phyloP scores from a whole-genome alignment of 2,329 filamentous ascomycete genomes.

The Cladorrhinum sp. region DNA sequence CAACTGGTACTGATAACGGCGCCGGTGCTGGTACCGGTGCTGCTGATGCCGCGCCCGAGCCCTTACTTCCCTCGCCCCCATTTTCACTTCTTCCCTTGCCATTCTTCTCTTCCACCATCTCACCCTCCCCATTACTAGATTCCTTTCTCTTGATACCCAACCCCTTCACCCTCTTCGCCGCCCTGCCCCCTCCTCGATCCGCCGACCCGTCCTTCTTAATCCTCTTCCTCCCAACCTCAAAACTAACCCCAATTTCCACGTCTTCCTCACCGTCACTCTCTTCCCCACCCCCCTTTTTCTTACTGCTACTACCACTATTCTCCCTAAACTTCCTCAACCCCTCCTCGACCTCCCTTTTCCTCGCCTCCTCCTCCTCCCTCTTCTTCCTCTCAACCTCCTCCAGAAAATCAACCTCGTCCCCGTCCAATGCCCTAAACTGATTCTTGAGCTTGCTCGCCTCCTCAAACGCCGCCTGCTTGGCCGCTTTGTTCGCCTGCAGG shows the following conservation, averaged over 20 bases:
- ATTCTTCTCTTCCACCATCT: conserved; percentile 24
- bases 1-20: conserved; percentile 2
- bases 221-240: conserved; percentile 18
- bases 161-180: conserved; percentile 37
- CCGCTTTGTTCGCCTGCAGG: conserved; percentile 79
- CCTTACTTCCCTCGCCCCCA: background rate
- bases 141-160: conserved; percentile 34
- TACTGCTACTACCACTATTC: conserved; percentile 15
- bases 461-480: conserved; percentile 80
- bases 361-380: conserved; percentile 52
- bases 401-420: conserved; percentile 75
- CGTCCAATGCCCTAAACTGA: conserved; percentile 74
- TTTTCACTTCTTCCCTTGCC: conserved; percentile 19
- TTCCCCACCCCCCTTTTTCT: conserved; percentile 9
- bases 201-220: conserved; percentile 20
- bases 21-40: background rate
- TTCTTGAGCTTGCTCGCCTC: conserved; percentile 69
- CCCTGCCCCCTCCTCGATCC: conserved; percentile 31
- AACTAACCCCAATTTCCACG: conserved; percentile 3
- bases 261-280: conserved; percentile 9
- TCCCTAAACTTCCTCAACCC: conserved; percentile 56
- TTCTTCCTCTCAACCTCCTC: conserved; percentile 53
- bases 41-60: background rate
- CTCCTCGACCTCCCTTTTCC: conserved; percentile 55
- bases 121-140: conserved; percentile 31